Conservation (phyloP, 2,329 filamentous ascomycete genomes). For the Beauveria bassiana region DNA sequence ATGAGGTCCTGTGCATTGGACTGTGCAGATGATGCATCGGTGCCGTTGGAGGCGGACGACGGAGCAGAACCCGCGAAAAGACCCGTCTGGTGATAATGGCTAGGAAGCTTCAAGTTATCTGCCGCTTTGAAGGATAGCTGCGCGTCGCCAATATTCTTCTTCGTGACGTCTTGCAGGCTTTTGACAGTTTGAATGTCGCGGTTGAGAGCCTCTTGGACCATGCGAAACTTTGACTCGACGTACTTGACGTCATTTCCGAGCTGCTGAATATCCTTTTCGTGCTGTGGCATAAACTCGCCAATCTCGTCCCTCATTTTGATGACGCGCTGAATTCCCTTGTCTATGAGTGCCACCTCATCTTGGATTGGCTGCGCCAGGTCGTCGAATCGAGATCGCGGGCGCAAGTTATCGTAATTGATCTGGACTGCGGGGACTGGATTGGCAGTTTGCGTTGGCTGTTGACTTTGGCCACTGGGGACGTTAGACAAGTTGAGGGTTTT, state of each 20-base stretch:
- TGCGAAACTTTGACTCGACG: slow-evolving; percentile 40
- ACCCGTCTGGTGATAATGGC: slow-evolving; percentile 43
- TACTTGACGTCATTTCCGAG: slow-evolving; percentile 40
- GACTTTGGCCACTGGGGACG: background rate
- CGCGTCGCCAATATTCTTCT: slow-evolving; percentile 62
- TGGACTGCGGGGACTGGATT: slow-evolving; percentile 62
- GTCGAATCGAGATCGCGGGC: slow-evolving; percentile 84
- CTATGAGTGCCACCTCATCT: slow-evolving; percentile 66
- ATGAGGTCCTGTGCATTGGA: slow-evolving; percentile 35
- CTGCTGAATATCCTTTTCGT: slow-evolving; percentile 40
- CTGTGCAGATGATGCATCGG: slow-evolving; percentile 28
- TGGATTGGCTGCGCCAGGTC: slow-evolving; percentile 80
- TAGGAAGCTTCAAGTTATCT: slow-evolving; percentile 65
- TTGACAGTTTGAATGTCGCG: slow-evolving; percentile 56
- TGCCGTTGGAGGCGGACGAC: slow-evolving; percentile 20
- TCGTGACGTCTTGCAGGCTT: slow-evolving; percentile 49
- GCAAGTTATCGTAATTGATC: slow-evolving; percentile 70
- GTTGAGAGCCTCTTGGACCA: slow-evolving; percentile 36
- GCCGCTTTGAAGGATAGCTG: slow-evolving; percentile 65
- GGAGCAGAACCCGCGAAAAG: slow-evolving; percentile 31
- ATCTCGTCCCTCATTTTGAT: slow-evolving; percentile 73
- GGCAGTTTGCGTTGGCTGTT: slow-evolving; percentile 9
- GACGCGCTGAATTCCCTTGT: slow-evolving; percentile 72
- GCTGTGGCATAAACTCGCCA: slow-evolving; percentile 55
- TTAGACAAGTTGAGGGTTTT: background rate